phyloP scores from a whole-genome alignment of 371 early-diverging fungal species.

The Mortierella sp. region DNA sequence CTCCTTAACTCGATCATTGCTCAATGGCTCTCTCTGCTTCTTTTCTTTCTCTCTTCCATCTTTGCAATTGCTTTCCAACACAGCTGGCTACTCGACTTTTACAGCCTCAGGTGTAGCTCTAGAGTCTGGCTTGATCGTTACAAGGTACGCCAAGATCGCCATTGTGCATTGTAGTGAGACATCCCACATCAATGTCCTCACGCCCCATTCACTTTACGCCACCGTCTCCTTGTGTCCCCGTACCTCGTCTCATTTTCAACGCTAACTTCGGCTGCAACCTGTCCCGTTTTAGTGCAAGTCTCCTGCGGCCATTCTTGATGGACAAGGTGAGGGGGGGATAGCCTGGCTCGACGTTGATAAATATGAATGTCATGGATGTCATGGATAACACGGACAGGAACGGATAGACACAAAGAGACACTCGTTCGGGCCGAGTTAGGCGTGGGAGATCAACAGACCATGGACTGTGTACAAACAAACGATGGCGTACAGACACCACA shows the following conservation, averaged over 20 bases:
- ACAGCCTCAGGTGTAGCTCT: slow-evolving; percentile 51
- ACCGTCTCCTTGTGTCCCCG: too few relatives aligned
- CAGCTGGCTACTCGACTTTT: slow-evolving; percentile 52
- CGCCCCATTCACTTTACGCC: slow-evolving; percentile 1
- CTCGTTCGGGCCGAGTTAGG: not conserved
- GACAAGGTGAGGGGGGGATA: slow-evolving; percentile 53
- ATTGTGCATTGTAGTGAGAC: not conserved
- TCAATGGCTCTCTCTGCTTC: not conserved
- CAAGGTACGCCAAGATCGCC: slow-evolving; percentile 29
- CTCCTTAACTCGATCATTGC: slow-evolving; percentile 35
- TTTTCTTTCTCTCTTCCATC: slow-evolving; percentile 2
- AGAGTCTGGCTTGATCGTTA: slow-evolving; percentile 39
- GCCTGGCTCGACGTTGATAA: too few relatives aligned
- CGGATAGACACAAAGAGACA: too few relatives aligned
- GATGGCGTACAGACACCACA: too few relatives aligned
- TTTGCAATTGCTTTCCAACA: slow-evolving; percentile 19
- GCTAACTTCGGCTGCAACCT: too few relatives aligned
- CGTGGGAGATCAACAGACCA: slow-evolving; percentile 3
- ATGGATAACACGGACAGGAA: too few relatives aligned
- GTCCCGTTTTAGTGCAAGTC: slow-evolving; percentile 54
- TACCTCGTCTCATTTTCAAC: too few relatives aligned
- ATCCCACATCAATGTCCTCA: not conserved
- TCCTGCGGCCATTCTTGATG: slow-evolving; percentile 39
- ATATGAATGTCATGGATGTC: too few relatives aligned
- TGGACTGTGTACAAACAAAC: not conserved